phyloP scores from a whole-genome alignment of 495 filamentous ascomycete genomes.

The Penicillium odoratum region DNA sequence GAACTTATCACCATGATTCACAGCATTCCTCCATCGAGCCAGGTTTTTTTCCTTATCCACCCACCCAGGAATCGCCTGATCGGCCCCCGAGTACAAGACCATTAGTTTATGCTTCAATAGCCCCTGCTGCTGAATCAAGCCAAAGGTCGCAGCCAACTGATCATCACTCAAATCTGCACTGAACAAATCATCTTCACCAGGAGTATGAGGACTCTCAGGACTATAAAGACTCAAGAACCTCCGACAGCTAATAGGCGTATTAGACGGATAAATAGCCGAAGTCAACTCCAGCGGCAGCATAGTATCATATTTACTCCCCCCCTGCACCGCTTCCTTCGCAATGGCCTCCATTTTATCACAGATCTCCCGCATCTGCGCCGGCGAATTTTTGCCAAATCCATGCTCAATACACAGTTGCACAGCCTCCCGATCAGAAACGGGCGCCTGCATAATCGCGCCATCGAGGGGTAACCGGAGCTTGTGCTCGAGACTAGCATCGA shows the following conservation, averaged over 20 bases:
- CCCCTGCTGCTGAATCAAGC: constrained; percentile 51
- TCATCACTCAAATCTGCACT: constrained; percentile 70
- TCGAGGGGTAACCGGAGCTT: constrained; percentile 50
- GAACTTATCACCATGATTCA: constrained; percentile 25
- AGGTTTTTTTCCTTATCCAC: constrained; percentile 67
- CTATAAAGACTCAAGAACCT: constrained; percentile 66
- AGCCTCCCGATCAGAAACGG: constrained; percentile 71
- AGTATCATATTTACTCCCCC: constrained; percentile 25
- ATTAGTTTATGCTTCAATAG: constrained; percentile 50
- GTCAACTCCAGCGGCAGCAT: constrained; percentile 39
- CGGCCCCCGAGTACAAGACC: constrained; percentile 64
- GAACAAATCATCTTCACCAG: constrained; percentile 84
- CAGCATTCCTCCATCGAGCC: constrained; percentile 62
- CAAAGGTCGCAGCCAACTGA: constrained; percentile 61
- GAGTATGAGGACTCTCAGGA: constrained; percentile 45
- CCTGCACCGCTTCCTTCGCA: constrained; percentile 27
- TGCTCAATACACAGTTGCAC: constrained; percentile 36
- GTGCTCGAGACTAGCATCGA: constrained; percentile 36
- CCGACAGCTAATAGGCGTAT: constrained; percentile 59
- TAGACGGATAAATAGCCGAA: constrained; percentile 21
- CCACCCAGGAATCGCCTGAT: constrained; percentile 64
- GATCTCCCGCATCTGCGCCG: constrained; percentile 22
- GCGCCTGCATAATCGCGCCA: constrained; percentile 74
- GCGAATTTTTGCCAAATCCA: constrained; percentile 23
- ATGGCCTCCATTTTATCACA: constrained; percentile 28